Evolutionary conservation across 2,329 filamentous ascomycete species (phyloP).

Genomic region (Penicillium sp.): DNA sequence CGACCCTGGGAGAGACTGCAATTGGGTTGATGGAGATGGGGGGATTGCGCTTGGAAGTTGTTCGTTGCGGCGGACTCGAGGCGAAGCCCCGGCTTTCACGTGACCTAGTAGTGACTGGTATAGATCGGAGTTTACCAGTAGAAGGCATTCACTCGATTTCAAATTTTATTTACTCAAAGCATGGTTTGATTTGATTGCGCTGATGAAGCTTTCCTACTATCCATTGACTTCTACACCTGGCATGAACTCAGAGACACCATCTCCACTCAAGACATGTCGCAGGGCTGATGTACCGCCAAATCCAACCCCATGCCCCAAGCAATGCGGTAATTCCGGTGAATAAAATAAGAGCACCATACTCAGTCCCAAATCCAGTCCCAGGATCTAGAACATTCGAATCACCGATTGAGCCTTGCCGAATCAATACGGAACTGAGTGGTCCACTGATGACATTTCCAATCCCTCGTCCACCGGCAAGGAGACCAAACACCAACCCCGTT

Average conservation of each 20-base stretch:
- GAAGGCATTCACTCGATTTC: neutral
- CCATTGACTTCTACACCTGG: too few relatives aligned
- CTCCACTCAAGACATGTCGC: constrained; percentile 12
- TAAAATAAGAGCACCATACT: constrained; percentile 60
- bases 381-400: constrained; percentile 42
- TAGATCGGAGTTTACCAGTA: neutral
- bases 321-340: constrained; percentile 61
- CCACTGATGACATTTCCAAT: constrained; percentile 48
- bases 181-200: too few relatives aligned
- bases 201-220: too few relatives aligned
- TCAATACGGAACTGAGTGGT: constrained; percentile 59
- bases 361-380: constrained; percentile 54
- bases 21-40: constrained; percentile 8
- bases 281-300: constrained; percentile 28
- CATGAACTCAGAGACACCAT: neutral
- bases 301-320: constrained; percentile 47
- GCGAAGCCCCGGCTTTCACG: constrained; percentile 9
- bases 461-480: constrained; percentile 39
- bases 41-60: constrained; percentile 14
- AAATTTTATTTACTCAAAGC: too few relatives aligned
- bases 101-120: neutral
- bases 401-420: constrained; percentile 47
- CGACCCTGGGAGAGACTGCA: constrained; percentile 25
- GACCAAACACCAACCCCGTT: constrained; percentile 38
- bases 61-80: constrained; percentile 19